Evolutionary conservation across 106 monocot species (phyloP).

Genomic region (Dioscorea zingiberensis): DNA sequence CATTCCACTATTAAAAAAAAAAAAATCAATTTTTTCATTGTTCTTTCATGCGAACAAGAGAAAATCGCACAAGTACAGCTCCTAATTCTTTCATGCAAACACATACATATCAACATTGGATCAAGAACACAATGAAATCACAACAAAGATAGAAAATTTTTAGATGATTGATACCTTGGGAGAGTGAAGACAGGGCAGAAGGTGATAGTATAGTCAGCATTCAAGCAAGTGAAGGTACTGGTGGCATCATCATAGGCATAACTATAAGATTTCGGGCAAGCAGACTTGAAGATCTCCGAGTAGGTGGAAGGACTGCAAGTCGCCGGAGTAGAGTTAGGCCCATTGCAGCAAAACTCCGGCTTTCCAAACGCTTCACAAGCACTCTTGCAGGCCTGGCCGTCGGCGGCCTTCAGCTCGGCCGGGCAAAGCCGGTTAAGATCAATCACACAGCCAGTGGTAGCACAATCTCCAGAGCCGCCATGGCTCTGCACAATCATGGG

Average conservation of each 20-base stretch:
- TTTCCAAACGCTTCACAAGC: conserved; percentile 32
- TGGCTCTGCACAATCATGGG: conserved; percentile 7
- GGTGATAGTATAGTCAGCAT: conserved; percentile 3
- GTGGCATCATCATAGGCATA: conserved; percentile 20
- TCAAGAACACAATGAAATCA: no score
- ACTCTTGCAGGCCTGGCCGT: conserved; percentile 24
- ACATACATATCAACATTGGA: no score
- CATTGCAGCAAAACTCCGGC: conserved; percentile 35
- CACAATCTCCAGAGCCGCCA: background rate
- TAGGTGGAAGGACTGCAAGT: conserved; percentile 16
- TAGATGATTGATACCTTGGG: no score
- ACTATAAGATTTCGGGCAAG: conserved; percentile 9
- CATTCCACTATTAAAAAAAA: no score
- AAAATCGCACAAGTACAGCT: no score
- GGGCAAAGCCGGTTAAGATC: conserved; percentile 6
- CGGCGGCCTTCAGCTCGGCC: conserved; percentile 1
- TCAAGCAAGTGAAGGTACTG: conserved; percentile 6
- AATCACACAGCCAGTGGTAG: background rate
- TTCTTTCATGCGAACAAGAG: no score
- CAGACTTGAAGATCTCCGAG: conserved; percentile 3
- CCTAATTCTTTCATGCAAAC: no score
- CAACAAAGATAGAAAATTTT: no score
- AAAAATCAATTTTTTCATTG: no score
- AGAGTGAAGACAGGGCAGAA: conserved; percentile 5
- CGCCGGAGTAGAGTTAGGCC: conserved; percentile 7